phyloP scores from a whole-genome alignment of 495 filamentous ascomycete genomes.

The Penicillium arizonense region DNA sequence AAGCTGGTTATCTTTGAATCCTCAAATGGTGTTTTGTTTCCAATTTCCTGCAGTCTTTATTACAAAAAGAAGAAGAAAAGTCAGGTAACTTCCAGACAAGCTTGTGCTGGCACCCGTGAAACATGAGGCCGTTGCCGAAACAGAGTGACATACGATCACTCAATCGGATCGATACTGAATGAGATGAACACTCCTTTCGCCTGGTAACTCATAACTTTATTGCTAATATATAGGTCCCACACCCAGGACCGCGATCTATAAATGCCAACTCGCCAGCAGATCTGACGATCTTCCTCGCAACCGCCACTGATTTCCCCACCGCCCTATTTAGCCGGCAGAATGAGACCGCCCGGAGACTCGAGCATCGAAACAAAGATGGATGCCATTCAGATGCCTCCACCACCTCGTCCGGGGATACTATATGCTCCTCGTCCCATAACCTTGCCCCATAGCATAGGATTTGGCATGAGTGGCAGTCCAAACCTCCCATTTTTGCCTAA shows the following conservation, averaged over 20 bases:
- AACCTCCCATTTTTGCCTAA: slow-evolving; percentile 39
- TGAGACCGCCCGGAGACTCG: slow-evolving; percentile 18
- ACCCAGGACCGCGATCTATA: too few relatives aligned
- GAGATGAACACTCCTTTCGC: too few relatives aligned
- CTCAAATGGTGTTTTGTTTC: slow-evolving; percentile 23
- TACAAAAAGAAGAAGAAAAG: neutral
- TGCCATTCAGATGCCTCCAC: neutral
- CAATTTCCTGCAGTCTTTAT: slow-evolving; percentile 17
- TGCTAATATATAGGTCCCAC: too few relatives aligned
- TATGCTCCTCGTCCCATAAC: neutral
- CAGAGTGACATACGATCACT: too few relatives aligned
- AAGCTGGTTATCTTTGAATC: slow-evolving; percentile 22
- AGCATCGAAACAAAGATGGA: slow-evolving; percentile 11
- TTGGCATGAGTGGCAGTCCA: slow-evolving; percentile 38
- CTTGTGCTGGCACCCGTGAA: neutral
- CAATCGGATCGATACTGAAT: too few relatives aligned
- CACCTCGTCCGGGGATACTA: too few relatives aligned
- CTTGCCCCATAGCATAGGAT: neutral
- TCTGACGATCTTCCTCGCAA: neutral
- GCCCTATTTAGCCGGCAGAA: slow-evolving; percentile 1
- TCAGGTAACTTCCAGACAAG: neutral
- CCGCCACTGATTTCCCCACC: slow-evolving; percentile 6
- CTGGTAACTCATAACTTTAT: too few relatives aligned
- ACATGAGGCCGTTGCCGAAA: neutral
- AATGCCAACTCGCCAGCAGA: too few relatives aligned